Base-by-base conservation (phyloP, 257 asterid genomes). In the Solanum acaule region DNA sequence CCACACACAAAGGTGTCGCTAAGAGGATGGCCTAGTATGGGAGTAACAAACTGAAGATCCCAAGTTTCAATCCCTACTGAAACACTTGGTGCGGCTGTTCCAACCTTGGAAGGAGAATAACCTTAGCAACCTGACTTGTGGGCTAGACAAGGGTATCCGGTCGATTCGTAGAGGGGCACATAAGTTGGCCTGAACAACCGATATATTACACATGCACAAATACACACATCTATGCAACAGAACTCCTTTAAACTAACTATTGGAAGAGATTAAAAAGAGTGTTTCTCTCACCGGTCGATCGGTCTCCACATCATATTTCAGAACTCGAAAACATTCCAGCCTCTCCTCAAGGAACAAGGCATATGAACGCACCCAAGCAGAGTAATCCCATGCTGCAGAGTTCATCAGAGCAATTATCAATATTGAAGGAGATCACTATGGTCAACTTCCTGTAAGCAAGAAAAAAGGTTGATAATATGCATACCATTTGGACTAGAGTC, bases 311-410 rank as follows among this genome's bases (percentile, higher is more conserved):
- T 97, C 99, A 88, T 96, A 94, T 88, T 94, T 97, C 93, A 97
- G 87, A 83, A 94, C 94, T 87, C 98, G 93, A 92, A 93, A 96
- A 79, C 99, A 96, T 84, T 97, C 99, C 92, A 96, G 91, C 91
- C 99, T 95, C 94, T 97, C 99, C 95, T 97, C 99, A 93, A 97
- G 87, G 91, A 87, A 97, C 90, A 96, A 89, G 12, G 99, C 98
- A 71, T 97, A 97, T 42, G 95, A 85, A 86, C 99, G 98, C 75
- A 96, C 96, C 99, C 99, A 97, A 86, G 96, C 96, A 85, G 99
- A 97, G 93, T 93, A 97, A 88, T 96, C 99, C 99, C 99, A 97
- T 46, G 99, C 99, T 97, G 94, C 73, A 42, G 75, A 89, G 86
- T 46, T 86, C 72, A 91, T 77, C 40, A 84, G 87, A 83, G 75